Percentiles rank a stretch among this genome's conserved stretches.
phyloP scores from a whole-genome alignment of 768 basidiomycete species.

The Infundibulicybe gibba region DNA sequence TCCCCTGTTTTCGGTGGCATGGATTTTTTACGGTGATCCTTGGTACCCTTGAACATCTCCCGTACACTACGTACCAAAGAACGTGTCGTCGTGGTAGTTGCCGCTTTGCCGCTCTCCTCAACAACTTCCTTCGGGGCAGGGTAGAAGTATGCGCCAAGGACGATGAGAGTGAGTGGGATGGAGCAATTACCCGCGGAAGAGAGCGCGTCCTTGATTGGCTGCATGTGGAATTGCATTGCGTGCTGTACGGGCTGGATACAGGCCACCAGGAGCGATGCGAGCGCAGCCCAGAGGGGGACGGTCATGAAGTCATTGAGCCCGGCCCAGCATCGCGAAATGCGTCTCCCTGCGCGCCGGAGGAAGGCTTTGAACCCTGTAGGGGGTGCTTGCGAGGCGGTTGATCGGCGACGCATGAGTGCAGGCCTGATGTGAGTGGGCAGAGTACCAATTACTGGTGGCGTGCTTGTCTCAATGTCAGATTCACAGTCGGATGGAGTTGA shows the following conservation, averaged over 20 bases:
- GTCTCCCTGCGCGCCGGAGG: constrained; percentile 19
- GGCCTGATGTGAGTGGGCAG: constrained; percentile 6
- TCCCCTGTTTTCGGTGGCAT: constrained; percentile 53
- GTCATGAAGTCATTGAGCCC: constrained; percentile 78
- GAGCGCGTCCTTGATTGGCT: constrained; percentile 66
- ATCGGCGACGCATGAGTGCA: constrained; percentile 2
- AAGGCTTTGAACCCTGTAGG: not conserved
- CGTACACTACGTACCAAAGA: constrained; percentile 36
- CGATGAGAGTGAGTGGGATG: constrained; percentile 86
- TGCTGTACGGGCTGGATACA: constrained; percentile 74
- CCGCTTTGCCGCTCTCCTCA: not conserved
- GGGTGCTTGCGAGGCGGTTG: not conserved
- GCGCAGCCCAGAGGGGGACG: constrained; percentile 79
- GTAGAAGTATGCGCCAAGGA: constrained; percentile 92
- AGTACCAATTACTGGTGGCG: not conserved
- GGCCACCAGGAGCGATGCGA: constrained; percentile 76
- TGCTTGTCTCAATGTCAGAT: constrained; percentile 16
- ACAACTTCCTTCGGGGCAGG: constrained; percentile 24
- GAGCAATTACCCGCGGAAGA: constrained; percentile 69
- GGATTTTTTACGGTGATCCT: constrained; percentile 10
- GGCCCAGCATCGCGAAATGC: constrained; percentile 25
- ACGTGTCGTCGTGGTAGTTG: constrained; percentile 9
- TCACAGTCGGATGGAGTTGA: constrained; percentile 4
- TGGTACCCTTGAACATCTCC: constrained; percentile 36
- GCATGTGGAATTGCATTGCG: constrained; percentile 57